These are phyloP conservation scores for Globisporangium heterothallicum DNA, from an alignment of 352 stramenopile genomes.

Conservation along the genomic window DNA sequence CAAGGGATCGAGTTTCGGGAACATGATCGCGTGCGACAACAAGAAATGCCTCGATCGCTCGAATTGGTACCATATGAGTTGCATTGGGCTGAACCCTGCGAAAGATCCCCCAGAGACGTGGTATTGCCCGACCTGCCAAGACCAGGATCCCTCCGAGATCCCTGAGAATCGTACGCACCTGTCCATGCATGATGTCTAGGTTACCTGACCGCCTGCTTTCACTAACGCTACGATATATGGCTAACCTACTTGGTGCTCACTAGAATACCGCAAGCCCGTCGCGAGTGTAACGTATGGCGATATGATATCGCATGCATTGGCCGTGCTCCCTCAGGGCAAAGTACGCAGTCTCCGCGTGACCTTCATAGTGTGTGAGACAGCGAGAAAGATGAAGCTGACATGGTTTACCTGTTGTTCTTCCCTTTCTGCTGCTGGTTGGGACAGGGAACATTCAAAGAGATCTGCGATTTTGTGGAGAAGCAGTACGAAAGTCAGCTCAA, in stretches of 20 bases:
- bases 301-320: constrained; percentile 86
- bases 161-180: constrained; percentile 62
- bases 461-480: constrained; percentile 85
- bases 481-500: constrained; percentile 86
- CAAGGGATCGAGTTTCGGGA: constrained; percentile 63
- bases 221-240: too few species aligned
- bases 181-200: background rate
- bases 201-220: background rate
- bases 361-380: constrained; percentile 3
- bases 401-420: background rate
- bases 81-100: constrained; percentile 48
- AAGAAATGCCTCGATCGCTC: constrained; percentile 70
- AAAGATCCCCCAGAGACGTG: constrained; percentile 62
- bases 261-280: constrained; percentile 77
- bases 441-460: constrained; percentile 84
- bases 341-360: constrained; percentile 22
- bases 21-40: constrained; percentile 85
- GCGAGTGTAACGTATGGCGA: constrained; percentile 82
- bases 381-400: constrained; percentile 2
- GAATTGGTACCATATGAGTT: constrained; percentile 83
- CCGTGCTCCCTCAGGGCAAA: constrained; percentile 54
- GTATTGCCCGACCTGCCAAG: constrained; percentile 63
- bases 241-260: background rate
- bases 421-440: background rate
- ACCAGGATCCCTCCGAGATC: constrained; percentile 42